Evolutionary conservation across 768 basidiomycete genomes (phyloP), one percentile per base, ranked within the genome.

Genomic region (Pleurotus pulmonarius): DNA sequence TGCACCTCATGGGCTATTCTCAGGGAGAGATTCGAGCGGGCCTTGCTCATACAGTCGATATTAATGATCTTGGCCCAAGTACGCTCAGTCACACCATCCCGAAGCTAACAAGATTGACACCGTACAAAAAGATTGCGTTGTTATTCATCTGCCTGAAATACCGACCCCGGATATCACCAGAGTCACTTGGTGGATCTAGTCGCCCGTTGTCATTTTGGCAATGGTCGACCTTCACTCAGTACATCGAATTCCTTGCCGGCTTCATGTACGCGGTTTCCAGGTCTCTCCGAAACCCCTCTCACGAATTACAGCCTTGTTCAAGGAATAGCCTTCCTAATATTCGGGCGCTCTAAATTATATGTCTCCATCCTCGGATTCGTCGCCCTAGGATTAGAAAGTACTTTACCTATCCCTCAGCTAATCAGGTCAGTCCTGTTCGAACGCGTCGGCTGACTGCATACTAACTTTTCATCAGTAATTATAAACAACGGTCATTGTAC

Each of bases 41-140:
- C 91, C 2, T 71, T 94, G 51, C 75, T 94, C n/a, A 61, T 91
- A 7, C 92, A 94, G 69, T 91, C 90, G 15, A 70, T 93, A 56
- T 74, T 94, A 51, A 91, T 94, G 92, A 92, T 94, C 58, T 59
- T 87, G 45, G 83, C 90, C 13, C 92, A 94, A 73, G 91, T 90
- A 64, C 52, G 78, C 64, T 55, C 51, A 44, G 59, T 57, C 61
- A 65, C 48, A 49, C 41, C 54, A 16, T 5, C 12, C 39, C 9
- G 12, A 56, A n/a, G 37, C 63, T 44, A 59, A 49, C 5, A 12
- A 39, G 13, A 16, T 39, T 12, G 20, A 37, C 18, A 4, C 16
- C 37, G 20, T 56, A 29, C 59, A 2, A 2, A 20, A n/a, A 93
- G 90, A 78, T 94, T 39, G 87, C 81, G 15, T 71, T 94, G 38